Conservation (phyloP, 352 stramenopile genomes). For the Blastocystis sp. region DNA sequence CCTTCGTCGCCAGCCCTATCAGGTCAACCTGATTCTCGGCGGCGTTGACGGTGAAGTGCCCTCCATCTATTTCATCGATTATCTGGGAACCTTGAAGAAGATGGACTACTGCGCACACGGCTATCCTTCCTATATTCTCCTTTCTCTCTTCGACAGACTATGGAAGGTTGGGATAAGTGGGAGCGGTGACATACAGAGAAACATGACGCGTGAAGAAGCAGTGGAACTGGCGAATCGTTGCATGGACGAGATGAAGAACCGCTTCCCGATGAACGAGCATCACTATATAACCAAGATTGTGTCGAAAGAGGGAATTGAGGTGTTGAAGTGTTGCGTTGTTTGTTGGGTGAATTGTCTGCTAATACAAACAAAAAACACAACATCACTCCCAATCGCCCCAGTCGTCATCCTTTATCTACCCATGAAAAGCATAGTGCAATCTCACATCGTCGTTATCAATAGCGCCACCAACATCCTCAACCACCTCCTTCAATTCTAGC, state of each 20-base stretch:
- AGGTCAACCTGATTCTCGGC: slow-evolving; percentile 54
- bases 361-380: neutral
- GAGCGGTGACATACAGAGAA: neutral
- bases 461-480: neutral
- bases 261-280: slow-evolving; percentile 49
- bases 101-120: slow-evolving; percentile 44
- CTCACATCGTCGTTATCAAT: neutral
- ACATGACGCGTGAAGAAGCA: slow-evolving; percentile 52
- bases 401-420: neutral
- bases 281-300: slow-evolving; percentile 55
- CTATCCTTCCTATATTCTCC: slow-evolving; percentile 48
- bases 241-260: slow-evolving; percentile 21
- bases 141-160: slow-evolving; percentile 46
- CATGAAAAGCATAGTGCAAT: neutral
- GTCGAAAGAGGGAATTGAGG: slow-evolving; percentile 49
- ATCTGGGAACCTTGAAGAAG: slow-evolving; percentile 49
- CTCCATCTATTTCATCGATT: slow-evolving; percentile 54
- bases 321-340: slow-evolving; percentile 27
- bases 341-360: neutral
- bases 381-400: slow-evolving; percentile 1
- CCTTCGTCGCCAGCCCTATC: slow-evolving; percentile 53
- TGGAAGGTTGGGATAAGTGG: slow-evolving; percentile 5
- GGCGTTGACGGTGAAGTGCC: slow-evolving; percentile 27
- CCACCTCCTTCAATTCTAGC: neutral
- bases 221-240: neutral